Conservation (phyloP, 169 alveolate genomes). For the Hammondia hammondi region DNA sequence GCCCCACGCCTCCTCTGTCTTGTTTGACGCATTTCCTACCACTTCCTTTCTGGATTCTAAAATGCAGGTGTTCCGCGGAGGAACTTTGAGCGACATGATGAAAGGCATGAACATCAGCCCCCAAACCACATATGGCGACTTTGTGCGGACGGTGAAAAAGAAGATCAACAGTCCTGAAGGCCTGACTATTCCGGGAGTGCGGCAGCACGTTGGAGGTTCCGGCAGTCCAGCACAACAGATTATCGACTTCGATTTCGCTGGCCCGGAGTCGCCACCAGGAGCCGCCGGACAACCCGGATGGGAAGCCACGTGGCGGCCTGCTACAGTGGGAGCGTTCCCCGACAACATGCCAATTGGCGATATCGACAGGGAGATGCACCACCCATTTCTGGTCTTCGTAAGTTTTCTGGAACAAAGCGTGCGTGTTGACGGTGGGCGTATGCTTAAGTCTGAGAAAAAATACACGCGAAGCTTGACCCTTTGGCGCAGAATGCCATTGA, state of each 20-base stretch:
- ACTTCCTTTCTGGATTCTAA: too few relatives aligned
- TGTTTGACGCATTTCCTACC: background rate
- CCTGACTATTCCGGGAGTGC: background rate
- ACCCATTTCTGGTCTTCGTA: background rate
- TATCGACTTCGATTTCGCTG: background rate
- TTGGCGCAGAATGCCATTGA: too few relatives aligned
- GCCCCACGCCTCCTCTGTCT: background rate
- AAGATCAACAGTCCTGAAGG: slow-evolving; percentile 3
- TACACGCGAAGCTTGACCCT: too few relatives aligned
- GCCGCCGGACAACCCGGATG: background rate
- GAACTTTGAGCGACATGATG: background rate
- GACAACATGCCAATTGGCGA: background rate
- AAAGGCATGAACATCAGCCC: background rate
- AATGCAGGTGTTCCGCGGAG: background rate
- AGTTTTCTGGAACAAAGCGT: background rate
- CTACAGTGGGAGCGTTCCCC: background rate
- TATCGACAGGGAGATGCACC: background rate
- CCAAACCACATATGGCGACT: background rate
- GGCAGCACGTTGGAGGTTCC: background rate
- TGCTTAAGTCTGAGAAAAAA: too few relatives aligned
- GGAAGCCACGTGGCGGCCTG: background rate
- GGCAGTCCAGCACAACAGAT: background rate
- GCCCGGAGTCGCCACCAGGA: background rate
- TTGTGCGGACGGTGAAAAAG: background rate
- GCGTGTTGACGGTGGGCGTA: background rate